These are phyloP conservation scores for Ulota crispa DNA, from an alignment of 225 moss, liverwort and hornwort species.

Conservation along the genomic window DNA sequence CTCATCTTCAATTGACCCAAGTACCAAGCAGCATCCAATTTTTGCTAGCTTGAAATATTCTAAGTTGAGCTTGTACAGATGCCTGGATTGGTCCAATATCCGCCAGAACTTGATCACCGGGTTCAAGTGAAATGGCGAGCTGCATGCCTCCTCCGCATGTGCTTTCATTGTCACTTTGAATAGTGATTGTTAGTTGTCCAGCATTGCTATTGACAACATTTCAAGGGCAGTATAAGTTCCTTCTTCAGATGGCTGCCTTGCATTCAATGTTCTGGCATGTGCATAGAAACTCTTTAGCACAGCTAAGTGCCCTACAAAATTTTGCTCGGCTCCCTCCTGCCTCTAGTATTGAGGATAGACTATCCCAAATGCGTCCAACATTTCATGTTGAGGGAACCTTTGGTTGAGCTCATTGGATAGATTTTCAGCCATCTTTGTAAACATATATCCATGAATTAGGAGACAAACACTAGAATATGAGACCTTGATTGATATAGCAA, in stretches of 20 bases:
- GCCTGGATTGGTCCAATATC: fast-evolving
- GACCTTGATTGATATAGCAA: too few relatives aligned
- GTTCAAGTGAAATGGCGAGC: neutral
- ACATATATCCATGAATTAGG: too few relatives aligned
- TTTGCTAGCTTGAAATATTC: too few relatives aligned
- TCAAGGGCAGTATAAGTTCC: fast-evolving
- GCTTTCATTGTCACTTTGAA: neutral
- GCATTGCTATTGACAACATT: fast-evolving
- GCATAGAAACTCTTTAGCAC: neutral
- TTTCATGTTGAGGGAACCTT: fast-evolving
- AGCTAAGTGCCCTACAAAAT: fast-evolving
- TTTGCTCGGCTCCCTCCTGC: fast-evolving
- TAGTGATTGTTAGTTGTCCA: fast-evolving
- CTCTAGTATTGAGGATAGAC: neutral
- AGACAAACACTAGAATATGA: too few relatives aligned
- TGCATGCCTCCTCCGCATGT: fast-evolving
- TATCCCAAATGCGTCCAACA: neutral
- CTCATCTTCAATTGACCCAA: neutral
- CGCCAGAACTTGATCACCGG: fast-evolving
- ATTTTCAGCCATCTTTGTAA: fast-evolving
- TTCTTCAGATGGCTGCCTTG: too few relatives aligned
- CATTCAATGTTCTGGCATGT: too few relatives aligned
- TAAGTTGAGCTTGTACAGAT: too few relatives aligned
- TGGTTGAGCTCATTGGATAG: fast-evolving
- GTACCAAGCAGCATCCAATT: neutral